phyloP scores from a whole-genome alignment of 1,139 yeast genomes.

The Starmera stellimalicola region DNA sequence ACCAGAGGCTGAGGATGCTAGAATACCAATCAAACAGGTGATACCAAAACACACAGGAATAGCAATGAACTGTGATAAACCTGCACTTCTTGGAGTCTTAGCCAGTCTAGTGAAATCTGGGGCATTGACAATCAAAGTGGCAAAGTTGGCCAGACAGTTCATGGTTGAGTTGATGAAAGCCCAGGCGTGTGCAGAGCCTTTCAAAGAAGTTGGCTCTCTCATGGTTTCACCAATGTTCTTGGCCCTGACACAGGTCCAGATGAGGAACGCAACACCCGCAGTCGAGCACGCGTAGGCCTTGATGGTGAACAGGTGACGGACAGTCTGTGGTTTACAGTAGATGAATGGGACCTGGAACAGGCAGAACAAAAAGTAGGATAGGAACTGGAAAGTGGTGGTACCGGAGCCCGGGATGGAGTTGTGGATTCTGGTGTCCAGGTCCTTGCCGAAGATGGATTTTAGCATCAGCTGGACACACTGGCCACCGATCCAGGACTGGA shows the following conservation, averaged over 20 bases:
- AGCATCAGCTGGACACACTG: slow-evolving; percentile 70
- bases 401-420: slow-evolving; percentile 42
- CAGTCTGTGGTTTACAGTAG: slow-evolving; percentile 72
- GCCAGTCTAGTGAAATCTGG: slow-evolving; percentile 90
- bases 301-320: slow-evolving; percentile 73
- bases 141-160: slow-evolving; percentile 78
- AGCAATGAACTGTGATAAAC: slow-evolving; percentile 48
- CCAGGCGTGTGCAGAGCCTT: slow-evolving; percentile 69
- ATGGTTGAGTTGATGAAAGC: slow-evolving; percentile 69
- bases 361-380: slow-evolving; percentile 76
- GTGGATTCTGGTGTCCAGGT: slow-evolving; percentile 39
- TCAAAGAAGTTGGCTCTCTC: slow-evolving; percentile 35
- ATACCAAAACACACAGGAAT: slow-evolving; percentile 73
- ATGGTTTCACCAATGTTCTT: slow-evolving; percentile 67
- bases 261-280: slow-evolving; percentile 70
- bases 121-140: slow-evolving; percentile 77
- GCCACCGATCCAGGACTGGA: slow-evolving; percentile 77
- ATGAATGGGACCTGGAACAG: slow-evolving; percentile 65
- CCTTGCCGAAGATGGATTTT: slow-evolving; percentile 55
- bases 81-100: slow-evolving; percentile 36
- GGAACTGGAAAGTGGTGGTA: slow-evolving; percentile 59
- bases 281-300: slow-evolving; percentile 70
- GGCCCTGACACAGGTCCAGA: slow-evolving; percentile 68
- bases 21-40: slow-evolving; percentile 78
- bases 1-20: slow-evolving; percentile 77